Base-by-base conservation (phyloP, 805 yeast genomes). In the Yarrowia bubula region DNA sequence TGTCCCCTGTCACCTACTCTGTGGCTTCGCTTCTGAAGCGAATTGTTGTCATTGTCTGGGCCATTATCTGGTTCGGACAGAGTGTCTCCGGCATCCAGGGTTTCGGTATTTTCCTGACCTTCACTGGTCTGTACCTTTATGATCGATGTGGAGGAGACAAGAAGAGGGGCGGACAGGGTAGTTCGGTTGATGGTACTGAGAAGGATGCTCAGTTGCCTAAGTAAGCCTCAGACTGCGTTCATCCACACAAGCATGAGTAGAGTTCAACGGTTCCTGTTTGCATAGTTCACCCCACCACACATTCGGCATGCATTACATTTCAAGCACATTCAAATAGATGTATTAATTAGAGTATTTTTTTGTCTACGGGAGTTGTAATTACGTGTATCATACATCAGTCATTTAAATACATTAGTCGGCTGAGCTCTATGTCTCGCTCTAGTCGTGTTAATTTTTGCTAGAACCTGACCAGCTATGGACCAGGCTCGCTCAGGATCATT, bases 21-120 rank as follows among this genome's bases (percentile, higher is more conserved):
- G 86, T 92, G 66, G 96, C 97, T 2, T 86, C 90, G 47, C 83
- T 92, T 83, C 83, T 92, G 84, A 92, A 92, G 76, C 84, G 96
- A 71, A 88, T 92, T n/a, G 88, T 90, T 1, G 84, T 92, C 35
- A 91, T 92, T 47, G 81, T 88, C 1, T 87, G 87, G 0, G 89
- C 96, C 70, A 89, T 92, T 78, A 66, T 88, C 44, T 83, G 82
- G 79, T 82, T 80, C 41, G 87, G 87, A 31, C 81, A 80, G 69
- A 69, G 66, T 32, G 78, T 79, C 17, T 68, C 75, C 1, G 64
- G 66, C 8, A 62, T 74, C 18, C 82, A 79, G 66, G 77, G 75
- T 17, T 77, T 77, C 75, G 82, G 82, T 8, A 78, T 79, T 42
- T 66, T 71, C 47, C 68, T 79, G 65, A 78, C 82, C 11, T 77